A percentile compares a stretch with the other conserved stretches of the same genome.
phyloP scores from a whole-genome alignment of 148 eudicot genomes.

The Dysphania ambrosioides region DNA sequence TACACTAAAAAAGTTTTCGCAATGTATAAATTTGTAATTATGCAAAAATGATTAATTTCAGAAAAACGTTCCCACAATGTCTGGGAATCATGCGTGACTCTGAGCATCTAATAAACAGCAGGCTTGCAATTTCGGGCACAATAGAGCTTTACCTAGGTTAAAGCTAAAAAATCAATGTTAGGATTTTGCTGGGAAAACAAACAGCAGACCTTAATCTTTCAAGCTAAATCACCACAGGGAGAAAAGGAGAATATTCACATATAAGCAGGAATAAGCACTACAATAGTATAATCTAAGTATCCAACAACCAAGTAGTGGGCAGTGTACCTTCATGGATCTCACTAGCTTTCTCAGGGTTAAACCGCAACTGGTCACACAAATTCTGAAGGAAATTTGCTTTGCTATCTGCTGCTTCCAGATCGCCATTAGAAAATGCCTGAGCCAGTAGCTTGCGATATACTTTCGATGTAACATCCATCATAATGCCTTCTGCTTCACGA shows the following conservation, averaged over 20 bases:
- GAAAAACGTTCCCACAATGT: background rate
- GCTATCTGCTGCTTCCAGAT: slow-evolving; percentile 74
- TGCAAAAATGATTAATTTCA: background rate
- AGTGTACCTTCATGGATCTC: slow-evolving; percentile 74
- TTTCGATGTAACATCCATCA: slow-evolving; percentile 69
- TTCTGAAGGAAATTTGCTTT: slow-evolving; percentile 87
- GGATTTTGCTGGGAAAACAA: background rate
- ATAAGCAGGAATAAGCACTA: background rate
- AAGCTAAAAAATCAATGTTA: background rate
- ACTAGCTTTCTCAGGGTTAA: slow-evolving; percentile 78
- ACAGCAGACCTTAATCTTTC: background rate
- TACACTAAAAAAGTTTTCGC: background rate
- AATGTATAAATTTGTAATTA: background rate
- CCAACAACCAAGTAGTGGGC: background rate
- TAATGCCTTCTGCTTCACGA: slow-evolving; percentile 75
- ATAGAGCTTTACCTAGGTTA: background rate
- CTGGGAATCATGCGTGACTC: background rate
- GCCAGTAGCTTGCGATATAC: slow-evolving; percentile 70
- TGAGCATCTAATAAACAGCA: background rate
- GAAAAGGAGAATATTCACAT: background rate
- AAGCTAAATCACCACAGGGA: background rate
- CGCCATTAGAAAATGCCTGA: slow-evolving; percentile 73
- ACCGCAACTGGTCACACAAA: slow-evolving; percentile 69
- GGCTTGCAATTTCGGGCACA: background rate
- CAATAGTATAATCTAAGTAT: too few species aligned